Conservation (phyloP, 306 rosid genomes). For the Ormosia emarginata region DNA sequence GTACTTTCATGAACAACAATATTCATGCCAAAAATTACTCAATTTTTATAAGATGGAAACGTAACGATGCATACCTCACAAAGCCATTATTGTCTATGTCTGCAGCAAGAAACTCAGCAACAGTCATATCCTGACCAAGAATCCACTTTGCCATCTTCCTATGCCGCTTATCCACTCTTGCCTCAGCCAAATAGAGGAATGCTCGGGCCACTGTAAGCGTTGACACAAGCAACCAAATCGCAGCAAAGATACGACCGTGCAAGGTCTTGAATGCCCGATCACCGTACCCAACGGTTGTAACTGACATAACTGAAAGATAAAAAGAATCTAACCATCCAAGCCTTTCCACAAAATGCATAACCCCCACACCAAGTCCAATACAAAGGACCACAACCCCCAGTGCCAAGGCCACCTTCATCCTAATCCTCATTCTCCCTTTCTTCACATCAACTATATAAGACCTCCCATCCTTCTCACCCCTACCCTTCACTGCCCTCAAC, state of each 20-base stretch:
- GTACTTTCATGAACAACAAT: background rate
- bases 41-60: background rate
- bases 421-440: conserved; percentile 98
- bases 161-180: conserved; percentile 94
- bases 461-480: conserved; percentile 46
- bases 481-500: conserved; percentile 53
- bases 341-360: conserved; percentile 83
- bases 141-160: conserved; percentile 95
- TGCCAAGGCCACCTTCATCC: conserved; percentile 95
- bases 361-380: conserved; percentile 70
- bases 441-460: conserved; percentile 82
- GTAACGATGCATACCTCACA: conserved; percentile 63
- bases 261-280: conserved; percentile 72
- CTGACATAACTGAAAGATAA: conserved; percentile 97
- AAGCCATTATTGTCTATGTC: conserved; percentile 91
- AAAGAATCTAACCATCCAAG: conserved; percentile 91
- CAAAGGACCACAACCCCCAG: conserved; percentile 87
- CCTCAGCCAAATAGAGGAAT: conserved; percentile 88
- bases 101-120: conserved; percentile 91
- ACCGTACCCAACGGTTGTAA: conserved; percentile 93
- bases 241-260: conserved; percentile 84
- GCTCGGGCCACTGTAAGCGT: conserved; percentile 95
- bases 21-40: background rate
- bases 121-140: conserved; percentile 95
- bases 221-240: conserved; percentile 90